Base-by-base conservation (phyloP, 306 rosid species). In the Pyrus pyrifolia region DNA sequence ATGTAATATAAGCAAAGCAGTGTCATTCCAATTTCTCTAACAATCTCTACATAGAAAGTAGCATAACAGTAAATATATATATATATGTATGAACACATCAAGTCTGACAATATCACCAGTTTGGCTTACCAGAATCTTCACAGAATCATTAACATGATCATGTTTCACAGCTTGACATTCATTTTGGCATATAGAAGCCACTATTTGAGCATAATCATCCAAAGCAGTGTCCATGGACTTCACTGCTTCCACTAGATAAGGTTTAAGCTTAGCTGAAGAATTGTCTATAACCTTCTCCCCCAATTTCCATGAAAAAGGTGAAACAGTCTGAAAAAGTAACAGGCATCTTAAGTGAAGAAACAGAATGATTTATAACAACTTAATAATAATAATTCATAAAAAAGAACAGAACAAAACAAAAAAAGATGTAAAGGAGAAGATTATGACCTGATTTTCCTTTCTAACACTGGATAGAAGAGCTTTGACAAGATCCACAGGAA, bases 391-490 rank as follows among this genome's bases (percentile, higher is more conserved):
- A 45, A 45, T 45, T 3, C 17, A 45, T 12, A 45, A 45, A 45
- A 45, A 68, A 31, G 59, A 75, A 70, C 73, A 49, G 1, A 77
- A 63, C 70, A 31, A 44, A 78, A 65, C 71, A 72, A 40, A 76
- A 76, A 30, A 30, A 30, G 52, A n/a, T 7, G 59, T 44, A 53
- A 51, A 31, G 68, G 53, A 59, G 71, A 63, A 30, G 38, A 57
- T 51, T 2, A 42, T 38, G 70, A 93, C 98, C 93, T 83, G 83
- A 67, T 84, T 87, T 84, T 87, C 92, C 83, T 84, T 93, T 73
- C 63, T 72, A 18, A 87, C 78, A 55, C 93, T 84, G 53, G 84
- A 81, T 79, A 93, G 78, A 25, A 93, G 80, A 45, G 91, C 82
- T 42, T 74, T 67, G 15, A 93, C 89, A 82, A 89, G 87, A 81